These are phyloP conservation scores for Zymoseptoria crescenta DNA, from an alignment of 2,329 filamentous ascomycete genomes.

Conservation along the genomic window DNA sequence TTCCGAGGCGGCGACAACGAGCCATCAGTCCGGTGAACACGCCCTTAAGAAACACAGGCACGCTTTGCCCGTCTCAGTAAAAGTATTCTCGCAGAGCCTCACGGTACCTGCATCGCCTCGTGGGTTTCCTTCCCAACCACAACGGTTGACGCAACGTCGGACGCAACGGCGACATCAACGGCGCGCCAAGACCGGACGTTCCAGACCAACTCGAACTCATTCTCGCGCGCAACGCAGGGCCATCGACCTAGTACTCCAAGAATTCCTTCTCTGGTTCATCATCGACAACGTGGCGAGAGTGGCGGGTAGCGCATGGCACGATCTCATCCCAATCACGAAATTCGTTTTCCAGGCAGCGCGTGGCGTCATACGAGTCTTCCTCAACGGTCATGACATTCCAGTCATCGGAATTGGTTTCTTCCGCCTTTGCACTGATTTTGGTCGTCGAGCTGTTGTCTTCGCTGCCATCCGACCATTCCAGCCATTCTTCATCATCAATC, in stretches of 20 bases:
- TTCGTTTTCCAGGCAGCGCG: neutral
- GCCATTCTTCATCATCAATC: conserved; percentile 12
- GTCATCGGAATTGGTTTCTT: neutral
- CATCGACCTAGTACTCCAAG: conserved; percentile 8
- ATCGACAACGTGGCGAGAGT: neutral
- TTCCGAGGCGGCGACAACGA: neutral
- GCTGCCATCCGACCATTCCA: conserved; percentile 13
- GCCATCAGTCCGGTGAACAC: neutral
- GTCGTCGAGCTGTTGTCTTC: neutral
- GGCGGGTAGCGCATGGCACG: conserved; percentile 1
- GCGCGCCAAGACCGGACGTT: neutral
- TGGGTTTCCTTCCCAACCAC: neutral
- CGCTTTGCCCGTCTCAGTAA: neutral
- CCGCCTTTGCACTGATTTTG: neutral
- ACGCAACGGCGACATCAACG: neutral
- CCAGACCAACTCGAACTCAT: conserved; percentile 9
- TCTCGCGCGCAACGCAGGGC: conserved; percentile 5
- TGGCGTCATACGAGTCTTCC: neutral
- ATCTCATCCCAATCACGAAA: conserved; percentile 6
- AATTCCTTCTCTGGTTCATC: conserved; percentile 3
- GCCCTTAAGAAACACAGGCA: neutral
- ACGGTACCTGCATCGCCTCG: neutral
- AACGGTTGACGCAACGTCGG: neutral
- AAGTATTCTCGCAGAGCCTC: neutral
- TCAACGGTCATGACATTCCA: neutral